Evolutionary conservation across 1,139 yeast genomes (phyloP), one percentile per base, ranked within the genome.

Genomic region (Hyphopichia pseudoburtonii): DNA sequence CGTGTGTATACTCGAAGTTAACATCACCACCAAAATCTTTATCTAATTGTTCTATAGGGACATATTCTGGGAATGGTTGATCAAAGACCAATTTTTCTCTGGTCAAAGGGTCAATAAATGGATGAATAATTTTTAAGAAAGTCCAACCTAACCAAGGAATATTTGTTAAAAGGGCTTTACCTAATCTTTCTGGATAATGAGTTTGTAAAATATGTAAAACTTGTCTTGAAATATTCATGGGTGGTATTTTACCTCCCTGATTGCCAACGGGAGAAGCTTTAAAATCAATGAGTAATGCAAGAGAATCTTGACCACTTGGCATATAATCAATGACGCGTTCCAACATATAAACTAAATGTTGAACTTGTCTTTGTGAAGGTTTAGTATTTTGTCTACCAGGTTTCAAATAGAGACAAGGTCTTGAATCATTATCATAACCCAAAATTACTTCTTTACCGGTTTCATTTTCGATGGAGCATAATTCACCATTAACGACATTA

Each of bases 181-280:
- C 78, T 42, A 72, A 61, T 45, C 78, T 57, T 44, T 72, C 76
- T 5, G 76, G 76, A 47, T 70, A 71, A 51, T 70, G 78, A 12
- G 74, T 64, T 52, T 78, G 94, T 47, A 85, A 66, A 47, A 84
- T 83, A 54, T 81, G 82, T 46, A 85, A 65, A 14, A 84, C 88
- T 50, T 83, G 85, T 59, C 84, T 79, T 17, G 89, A 88, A 16
- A 77, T 83, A 28, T 85, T 76, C 26, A 92, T 71, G 1, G 96
- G 89, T 3, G 98, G 98, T 34, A 88, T 76, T 59, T 86, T 88
- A 33, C 76, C 53, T 62, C 81, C 59, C 62, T 74, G 64, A 56
- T 79, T 64, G 41, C 84, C 66, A 12, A 64, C 70, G 7, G 76
- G 74, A 23, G 64, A 62, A 1, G 73, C 65, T 47, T 72, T 70